Evolutionary conservation across 2,329 filamentous ascomycete species (phyloP).

Genomic region (Penicillium sp.): DNA sequence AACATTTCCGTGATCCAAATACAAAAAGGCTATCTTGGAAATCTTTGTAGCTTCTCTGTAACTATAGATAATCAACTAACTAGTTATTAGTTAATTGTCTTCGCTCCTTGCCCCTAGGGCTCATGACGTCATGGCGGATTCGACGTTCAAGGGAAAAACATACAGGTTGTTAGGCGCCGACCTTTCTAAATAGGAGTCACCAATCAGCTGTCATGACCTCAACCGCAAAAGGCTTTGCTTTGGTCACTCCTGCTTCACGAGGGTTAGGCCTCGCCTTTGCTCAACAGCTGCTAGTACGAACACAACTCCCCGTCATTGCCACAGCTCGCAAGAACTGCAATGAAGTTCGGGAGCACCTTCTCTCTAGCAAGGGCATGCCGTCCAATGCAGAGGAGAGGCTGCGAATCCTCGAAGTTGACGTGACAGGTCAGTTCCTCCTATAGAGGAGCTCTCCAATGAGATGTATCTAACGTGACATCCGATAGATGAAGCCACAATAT

Average conservation of each 20-base stretch:
- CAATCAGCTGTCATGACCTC: slow-evolving; percentile 8
- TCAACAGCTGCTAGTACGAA: slow-evolving; percentile 56
- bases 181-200: background rate
- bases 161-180: too few species aligned
- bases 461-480: background rate
- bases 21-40: too few species aligned
- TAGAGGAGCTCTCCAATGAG: background rate
- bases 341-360: slow-evolving; percentile 49
- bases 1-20: too few species aligned
- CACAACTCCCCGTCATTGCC: slow-evolving; percentile 57
- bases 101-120: background rate
- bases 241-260: slow-evolving; percentile 57
- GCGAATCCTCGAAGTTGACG: slow-evolving; percentile 54
- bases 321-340: slow-evolving; percentile 57
- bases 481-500: slow-evolving; percentile 62
- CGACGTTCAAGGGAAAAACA: background rate
- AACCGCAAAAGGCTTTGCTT: slow-evolving; percentile 27
- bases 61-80: too few species aligned
- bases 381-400: slow-evolving; percentile 46
- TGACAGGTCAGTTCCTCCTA: slow-evolving; percentile 50
- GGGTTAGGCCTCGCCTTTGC: slow-evolving; percentile 63
- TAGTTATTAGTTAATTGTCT: too few species aligned
- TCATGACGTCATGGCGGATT: slow-evolving; percentile 1
- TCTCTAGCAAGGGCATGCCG: slow-evolving; percentile 49
- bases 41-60: too few species aligned